Evolutionary conservation across 1,284 basidiomycete genomes (phyloP).

Genomic region (Sparassis latifolia): DNA sequence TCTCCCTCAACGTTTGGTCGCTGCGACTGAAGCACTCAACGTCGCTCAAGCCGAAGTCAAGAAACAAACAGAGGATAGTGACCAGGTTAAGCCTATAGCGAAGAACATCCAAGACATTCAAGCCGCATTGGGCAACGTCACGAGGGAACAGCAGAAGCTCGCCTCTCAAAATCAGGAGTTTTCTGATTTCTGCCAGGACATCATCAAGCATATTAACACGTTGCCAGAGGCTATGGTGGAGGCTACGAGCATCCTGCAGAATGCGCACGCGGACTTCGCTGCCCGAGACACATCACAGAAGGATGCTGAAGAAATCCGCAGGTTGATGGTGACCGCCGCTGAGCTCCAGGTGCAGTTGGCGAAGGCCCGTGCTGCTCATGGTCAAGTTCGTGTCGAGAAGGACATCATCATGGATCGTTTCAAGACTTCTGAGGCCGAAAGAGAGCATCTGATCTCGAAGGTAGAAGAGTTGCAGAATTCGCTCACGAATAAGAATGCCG

Average conservation of each 20-base stretch:
- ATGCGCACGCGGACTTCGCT: slow-evolving; percentile 54
- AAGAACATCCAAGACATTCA: slow-evolving; percentile 37
- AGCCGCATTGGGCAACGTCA: slow-evolving; percentile 35
- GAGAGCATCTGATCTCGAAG: slow-evolving; percentile 48
- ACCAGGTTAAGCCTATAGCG: slow-evolving; percentile 12
- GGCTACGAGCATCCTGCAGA: slow-evolving; percentile 50
- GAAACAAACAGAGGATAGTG: slow-evolving; percentile 21
- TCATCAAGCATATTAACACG: slow-evolving; percentile 44
- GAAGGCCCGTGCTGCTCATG: slow-evolving; percentile 69
- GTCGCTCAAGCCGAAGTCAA: slow-evolving; percentile 29
- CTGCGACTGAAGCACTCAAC: slow-evolving; percentile 35
- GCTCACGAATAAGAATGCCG: slow-evolving; percentile 37
- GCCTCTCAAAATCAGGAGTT: slow-evolving; percentile 44
- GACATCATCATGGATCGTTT: slow-evolving; percentile 61
- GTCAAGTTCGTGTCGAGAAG: slow-evolving; percentile 76
- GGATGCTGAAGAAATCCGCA: slow-evolving; percentile 64
- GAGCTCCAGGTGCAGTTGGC: slow-evolving; percentile 66
- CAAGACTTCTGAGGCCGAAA: slow-evolving; percentile 51
- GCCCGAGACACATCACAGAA: slow-evolving; percentile 49
- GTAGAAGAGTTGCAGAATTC: slow-evolving; percentile 47
- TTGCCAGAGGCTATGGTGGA: slow-evolving; percentile 54
- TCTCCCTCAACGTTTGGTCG: slow-evolving; percentile 36
- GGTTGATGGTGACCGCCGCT: slow-evolving; percentile 41
- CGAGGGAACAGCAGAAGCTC: slow-evolving; percentile 36
- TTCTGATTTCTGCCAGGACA: slow-evolving; percentile 40